phyloP scores from a whole-genome alignment of 2,329 filamentous ascomycete genomes.

The Ascochyta rabiei region DNA sequence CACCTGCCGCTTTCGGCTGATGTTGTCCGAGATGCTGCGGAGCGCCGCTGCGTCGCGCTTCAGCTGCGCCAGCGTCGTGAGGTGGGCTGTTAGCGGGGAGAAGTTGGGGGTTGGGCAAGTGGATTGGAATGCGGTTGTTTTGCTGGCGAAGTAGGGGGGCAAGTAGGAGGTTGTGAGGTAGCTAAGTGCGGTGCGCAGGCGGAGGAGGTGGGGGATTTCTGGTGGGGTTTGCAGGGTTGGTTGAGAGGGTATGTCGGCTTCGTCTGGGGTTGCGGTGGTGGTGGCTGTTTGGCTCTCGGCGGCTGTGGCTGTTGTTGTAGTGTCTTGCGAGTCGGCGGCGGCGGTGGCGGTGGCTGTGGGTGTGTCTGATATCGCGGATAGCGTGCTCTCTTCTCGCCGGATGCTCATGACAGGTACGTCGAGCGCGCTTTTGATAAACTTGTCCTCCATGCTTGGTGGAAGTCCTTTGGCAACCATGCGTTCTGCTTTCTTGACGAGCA shows the following conservation, averaged over 20 bases:
- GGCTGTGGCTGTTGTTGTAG: conserved; percentile 45
- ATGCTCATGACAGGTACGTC: conserved; percentile 77
- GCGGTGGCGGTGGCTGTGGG: neutral
- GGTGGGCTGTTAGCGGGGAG: conserved; percentile 70
- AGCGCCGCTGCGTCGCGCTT: conserved; percentile 74
- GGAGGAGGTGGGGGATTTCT: conserved; percentile 64
- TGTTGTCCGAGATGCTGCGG: conserved; percentile 71
- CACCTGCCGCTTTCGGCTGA: conserved; percentile 65
- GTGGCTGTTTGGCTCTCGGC: conserved; percentile 24
- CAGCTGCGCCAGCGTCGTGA: conserved; percentile 68
- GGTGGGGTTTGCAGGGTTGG: conserved; percentile 37
- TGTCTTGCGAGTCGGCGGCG: conserved; percentile 4
- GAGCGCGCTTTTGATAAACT: conserved; percentile 76
- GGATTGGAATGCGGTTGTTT: conserved; percentile 46
- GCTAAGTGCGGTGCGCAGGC: conserved; percentile 66
- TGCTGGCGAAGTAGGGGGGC: conserved; percentile 45
- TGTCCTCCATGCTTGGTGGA: conserved; percentile 82
- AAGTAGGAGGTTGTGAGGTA: conserved; percentile 71
- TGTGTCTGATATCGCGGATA: conserved; percentile 33
- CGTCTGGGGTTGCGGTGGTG: conserved; percentile 21
- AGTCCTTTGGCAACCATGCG: conserved; percentile 69
- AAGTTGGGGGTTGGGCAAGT: conserved; percentile 66
- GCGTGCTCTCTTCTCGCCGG: conserved; percentile 61
- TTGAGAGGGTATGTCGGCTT: conserved; percentile 10
- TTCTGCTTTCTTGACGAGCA: conserved; percentile 74